phyloP scores from a whole-genome alignment of 2,329 filamentous ascomycete genomes.

The Botrytis squamosa region DNA sequence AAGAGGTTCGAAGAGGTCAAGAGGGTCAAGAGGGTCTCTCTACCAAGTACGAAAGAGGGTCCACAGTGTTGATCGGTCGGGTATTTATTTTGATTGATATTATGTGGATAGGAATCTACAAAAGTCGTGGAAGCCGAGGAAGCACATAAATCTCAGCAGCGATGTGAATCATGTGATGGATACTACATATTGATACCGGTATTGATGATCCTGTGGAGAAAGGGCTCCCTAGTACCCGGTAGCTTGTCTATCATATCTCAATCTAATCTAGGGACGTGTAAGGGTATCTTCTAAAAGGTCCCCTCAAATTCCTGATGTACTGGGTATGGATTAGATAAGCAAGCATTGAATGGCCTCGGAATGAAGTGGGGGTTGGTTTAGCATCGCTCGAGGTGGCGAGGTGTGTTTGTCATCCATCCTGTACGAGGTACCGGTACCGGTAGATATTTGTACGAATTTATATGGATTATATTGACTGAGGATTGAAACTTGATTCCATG shows the following conservation, averaged over 20 bases:
- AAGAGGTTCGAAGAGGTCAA: not conserved
- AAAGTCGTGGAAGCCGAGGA: too few species aligned
- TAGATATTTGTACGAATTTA: too few species aligned
- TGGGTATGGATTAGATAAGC: not conserved
- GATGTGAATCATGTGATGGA: not conserved
- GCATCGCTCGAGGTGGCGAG: not conserved
- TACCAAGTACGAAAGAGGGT: not conserved
- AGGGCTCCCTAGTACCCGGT: not conserved
- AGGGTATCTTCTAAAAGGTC: too few species aligned
- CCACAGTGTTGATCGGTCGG: not conserved
- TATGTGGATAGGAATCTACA: not conserved
- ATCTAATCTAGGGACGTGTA: too few species aligned
- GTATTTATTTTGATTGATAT: not conserved
- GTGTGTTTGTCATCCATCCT: not conserved
- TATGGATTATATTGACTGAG: too few species aligned
- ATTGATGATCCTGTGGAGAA: not conserved
- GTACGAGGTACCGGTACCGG: not conserved
- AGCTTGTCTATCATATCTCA: too few species aligned
- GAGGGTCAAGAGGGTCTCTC: not conserved
- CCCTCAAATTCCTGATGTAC: not conserved
- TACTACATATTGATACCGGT: not conserved
- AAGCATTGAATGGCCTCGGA: not conserved
- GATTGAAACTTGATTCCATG: too few species aligned
- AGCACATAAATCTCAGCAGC: not conserved
- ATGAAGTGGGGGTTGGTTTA: not conserved